Percentiles rank a stretch among this genome's conserved stretches.
phyloP scores from a whole-genome alignment of 306 rosid species.

The Ceratonia siliqua region DNA sequence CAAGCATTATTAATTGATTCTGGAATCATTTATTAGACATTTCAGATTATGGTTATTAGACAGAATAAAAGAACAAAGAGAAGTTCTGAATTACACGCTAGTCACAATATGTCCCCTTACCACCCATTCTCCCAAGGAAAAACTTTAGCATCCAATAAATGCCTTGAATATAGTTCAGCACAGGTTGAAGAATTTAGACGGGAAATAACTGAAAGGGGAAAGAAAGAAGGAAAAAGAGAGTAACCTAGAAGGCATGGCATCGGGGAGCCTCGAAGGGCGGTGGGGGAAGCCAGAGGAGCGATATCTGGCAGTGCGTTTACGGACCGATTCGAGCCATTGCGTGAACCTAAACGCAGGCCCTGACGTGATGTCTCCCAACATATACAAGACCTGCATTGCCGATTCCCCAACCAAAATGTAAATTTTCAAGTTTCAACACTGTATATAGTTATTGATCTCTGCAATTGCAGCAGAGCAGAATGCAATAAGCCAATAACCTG shows the following conservation, averaged over 20 bases:
- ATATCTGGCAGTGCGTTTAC: conserved; percentile 67
- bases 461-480: background rate
- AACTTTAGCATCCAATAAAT: background rate
- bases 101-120: background rate
- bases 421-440: background rate
- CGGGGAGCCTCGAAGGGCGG: conserved; percentile 38
- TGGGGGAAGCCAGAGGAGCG: conserved; percentile 76
- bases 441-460: background rate
- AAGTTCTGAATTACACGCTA: background rate
- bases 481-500: background rate
- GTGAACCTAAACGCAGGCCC: conserved; percentile 76
- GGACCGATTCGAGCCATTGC: conserved; percentile 89
- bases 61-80: background rate
- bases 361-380: conserved; percentile 87
- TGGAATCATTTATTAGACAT: background rate
- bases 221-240: background rate
- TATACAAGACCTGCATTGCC: conserved; percentile 71
- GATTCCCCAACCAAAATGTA: background rate
- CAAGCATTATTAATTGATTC: background rate
- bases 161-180: background rate
- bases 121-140: background rate
- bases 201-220: background rate
- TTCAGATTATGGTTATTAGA: background rate
- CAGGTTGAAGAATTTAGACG: background rate
- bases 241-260: conserved; percentile 55